Base-by-base conservation (phyloP, 306 rosid species). In the Quercus aquifolioides region DNA sequence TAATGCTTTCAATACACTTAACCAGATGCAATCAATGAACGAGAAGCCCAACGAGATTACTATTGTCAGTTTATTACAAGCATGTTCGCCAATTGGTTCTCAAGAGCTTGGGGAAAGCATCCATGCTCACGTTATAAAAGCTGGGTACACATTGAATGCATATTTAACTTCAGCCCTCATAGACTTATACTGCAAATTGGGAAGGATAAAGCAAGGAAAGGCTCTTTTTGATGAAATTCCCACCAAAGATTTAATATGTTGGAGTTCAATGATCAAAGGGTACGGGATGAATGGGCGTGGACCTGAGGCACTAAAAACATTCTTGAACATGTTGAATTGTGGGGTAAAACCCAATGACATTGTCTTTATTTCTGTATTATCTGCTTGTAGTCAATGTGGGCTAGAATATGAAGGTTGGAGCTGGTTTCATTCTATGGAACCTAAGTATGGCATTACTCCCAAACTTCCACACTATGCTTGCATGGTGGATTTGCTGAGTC, bases 341-440 rank as follows among this genome's bases (percentile, higher is more conserved):
- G 74, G 78, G 28, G 25, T 79, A 3, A 46, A 72, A 65, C 83
- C 78, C 38, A 79, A 79, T 52, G 73, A 25, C 4, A 35, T 31
- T 35, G 56, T 73, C 75, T 73, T 79, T 55, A 3, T 74, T 41
- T 73, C 74, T 79, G 67, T 79, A 58, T 35, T 73, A 79, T 79
- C 78, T 20, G 55, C 83, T 79, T 79, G 74, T 64, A 52, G 57
- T 64, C 69, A 73, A 20, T 80, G 79, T 54, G 69, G 75, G 10
- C 52, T 80, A 20, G 79, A 73, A 64, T 55, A 55, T 59, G 75
- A 74, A 63, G 57, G 79, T 25, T 19, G 83, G 83, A 64, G 46
- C 20, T 79, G 77, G 83, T 79, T 79, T 79, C 65, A 31, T 73
- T 73, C 74, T n/a, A 79, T 79, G 83, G 51, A 31, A 28, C 58